A percentile compares a stretch with the other conserved stretches of the same genome.
Conservation (phyloP, 257 asterid genomes). For the Solanum rostratum region DNA sequence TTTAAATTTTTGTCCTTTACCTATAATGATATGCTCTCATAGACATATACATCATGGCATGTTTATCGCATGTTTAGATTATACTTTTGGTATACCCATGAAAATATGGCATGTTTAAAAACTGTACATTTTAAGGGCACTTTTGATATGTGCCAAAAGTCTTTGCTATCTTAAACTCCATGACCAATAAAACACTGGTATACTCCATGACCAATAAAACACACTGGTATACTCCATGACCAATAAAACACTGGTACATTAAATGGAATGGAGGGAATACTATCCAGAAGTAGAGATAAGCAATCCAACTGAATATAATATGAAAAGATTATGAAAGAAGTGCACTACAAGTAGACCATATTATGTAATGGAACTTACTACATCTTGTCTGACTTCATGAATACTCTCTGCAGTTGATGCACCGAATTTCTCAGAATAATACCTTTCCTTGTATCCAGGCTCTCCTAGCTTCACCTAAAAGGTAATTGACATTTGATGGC, state of each 20-base stretch:
- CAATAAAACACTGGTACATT: background rate
- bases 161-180: background rate
- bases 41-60: background rate
- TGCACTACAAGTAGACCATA: background rate
- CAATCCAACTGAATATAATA: background rate
- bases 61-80: background rate
- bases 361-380: slow-evolving; percentile 41
- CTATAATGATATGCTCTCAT: background rate
- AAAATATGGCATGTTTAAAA: background rate
- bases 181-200: background rate
- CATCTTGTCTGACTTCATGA: slow-evolving; percentile 57
- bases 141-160: background rate
- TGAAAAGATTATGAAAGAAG: background rate
- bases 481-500: background rate
- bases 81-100: background rate
- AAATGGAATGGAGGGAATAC: background rate
- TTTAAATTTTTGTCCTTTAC: background rate
- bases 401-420: slow-evolving; percentile 46
- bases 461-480: slow-evolving; percentile 83
- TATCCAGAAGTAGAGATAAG: background rate
- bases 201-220: background rate
- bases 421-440: slow-evolving; percentile 82
- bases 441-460: slow-evolving; percentile 95
- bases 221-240: background rate
- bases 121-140: background rate